Percentiles rank a stretch among this genome's conserved stretches.
Conservation (phyloP, 2,329 filamentous ascomycete species). For the Aspergillus versicolor region DNA sequence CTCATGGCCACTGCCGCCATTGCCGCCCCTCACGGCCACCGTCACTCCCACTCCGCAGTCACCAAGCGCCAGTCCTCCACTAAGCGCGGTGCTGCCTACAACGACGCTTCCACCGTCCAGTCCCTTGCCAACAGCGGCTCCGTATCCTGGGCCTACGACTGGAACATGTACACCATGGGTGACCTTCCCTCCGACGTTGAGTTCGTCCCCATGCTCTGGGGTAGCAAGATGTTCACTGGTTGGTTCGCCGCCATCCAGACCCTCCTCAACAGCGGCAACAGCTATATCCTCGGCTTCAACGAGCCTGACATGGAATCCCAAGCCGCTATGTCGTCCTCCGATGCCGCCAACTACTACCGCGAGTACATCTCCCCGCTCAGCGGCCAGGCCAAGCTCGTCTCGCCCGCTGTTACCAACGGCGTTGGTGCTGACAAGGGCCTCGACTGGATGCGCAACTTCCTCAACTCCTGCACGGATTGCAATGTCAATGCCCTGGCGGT, state of each 20-base stretch:
- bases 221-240: slow-evolving; percentile 33
- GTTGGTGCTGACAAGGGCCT: slow-evolving; percentile 34
- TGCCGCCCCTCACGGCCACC: slow-evolving; percentile 28
- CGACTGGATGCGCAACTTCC: slow-evolving; percentile 42
- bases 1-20: slow-evolving; percentile 36
- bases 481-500: slow-evolving; percentile 42
- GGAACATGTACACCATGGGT: slow-evolving; percentile 36
- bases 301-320: slow-evolving; percentile 45
- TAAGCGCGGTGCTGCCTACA: slow-evolving; percentile 42
- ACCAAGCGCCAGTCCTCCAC: slow-evolving; percentile 19
- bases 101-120: slow-evolving; percentile 33
- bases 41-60: slow-evolving; percentile 2
- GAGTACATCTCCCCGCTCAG: slow-evolving; percentile 39
- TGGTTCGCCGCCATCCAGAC: slow-evolving; percentile 37
- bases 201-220: slow-evolving; percentile 49
- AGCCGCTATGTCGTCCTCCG: slow-evolving; percentile 37
- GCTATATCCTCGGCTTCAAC: slow-evolving; percentile 47
- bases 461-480: slow-evolving; percentile 40
- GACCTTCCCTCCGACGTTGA: slow-evolving; percentile 35
- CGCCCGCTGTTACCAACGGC: slow-evolving; percentile 44
- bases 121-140: slow-evolving; percentile 29
- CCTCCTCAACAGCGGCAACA: slow-evolving; percentile 34
- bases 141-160: slow-evolving; percentile 49
- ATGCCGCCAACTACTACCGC: slow-evolving; percentile 38
- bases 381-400: slow-evolving; percentile 40